A percentile compares a stretch with the other conserved stretches of the same genome.
These are phyloP conservation scores for Diaporthe citrichinensis DNA, from an alignment of 2,329 filamentous ascomycete genomes.

Conservation along the genomic window DNA sequence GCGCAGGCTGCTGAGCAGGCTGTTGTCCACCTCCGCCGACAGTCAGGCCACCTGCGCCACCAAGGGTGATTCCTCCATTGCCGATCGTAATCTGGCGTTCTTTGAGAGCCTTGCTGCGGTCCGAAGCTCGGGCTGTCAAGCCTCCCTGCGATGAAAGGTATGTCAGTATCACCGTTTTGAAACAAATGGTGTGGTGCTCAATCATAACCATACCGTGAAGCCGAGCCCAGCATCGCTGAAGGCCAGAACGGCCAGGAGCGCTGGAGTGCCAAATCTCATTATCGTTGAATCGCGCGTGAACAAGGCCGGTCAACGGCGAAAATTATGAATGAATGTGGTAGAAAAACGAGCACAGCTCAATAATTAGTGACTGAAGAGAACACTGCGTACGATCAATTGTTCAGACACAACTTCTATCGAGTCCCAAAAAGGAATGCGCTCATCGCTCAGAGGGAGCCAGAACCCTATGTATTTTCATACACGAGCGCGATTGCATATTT, in stretches of 20 bases:
- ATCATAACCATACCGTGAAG: slow-evolving; percentile 32
- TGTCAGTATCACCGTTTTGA: neutral
- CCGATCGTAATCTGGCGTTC: slow-evolving; percentile 36
- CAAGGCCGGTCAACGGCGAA: slow-evolving; percentile 32
- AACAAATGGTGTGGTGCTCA: neutral
- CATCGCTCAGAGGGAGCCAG: neutral
- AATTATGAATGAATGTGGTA: slow-evolving; percentile 18
- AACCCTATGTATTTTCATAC: neutral
- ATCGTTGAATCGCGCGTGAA: neutral
- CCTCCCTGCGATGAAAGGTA: slow-evolving; percentile 21
- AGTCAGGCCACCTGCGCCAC: slow-evolving; percentile 32
- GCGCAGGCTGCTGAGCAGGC: slow-evolving; percentile 22
- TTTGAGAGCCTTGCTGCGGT: slow-evolving; percentile 21
- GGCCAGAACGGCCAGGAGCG: slow-evolving; percentile 33
- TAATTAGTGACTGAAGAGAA: neutral
- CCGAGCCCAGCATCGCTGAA: slow-evolving; percentile 37
- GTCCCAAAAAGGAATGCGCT: too few relatives aligned
- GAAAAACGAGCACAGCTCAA: slow-evolving; percentile 5
- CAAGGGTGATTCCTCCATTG: slow-evolving; percentile 11
- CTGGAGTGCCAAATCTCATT: slow-evolving; percentile 33
- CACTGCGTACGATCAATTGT: neutral
- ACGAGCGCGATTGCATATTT: slow-evolving; percentile 9
- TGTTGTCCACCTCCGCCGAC: slow-evolving; percentile 33
- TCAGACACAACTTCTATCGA: neutral
- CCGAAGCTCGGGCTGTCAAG: slow-evolving; percentile 30